Conservation (phyloP, 106 monocot genomes). For the Allium cepa region DNA sequence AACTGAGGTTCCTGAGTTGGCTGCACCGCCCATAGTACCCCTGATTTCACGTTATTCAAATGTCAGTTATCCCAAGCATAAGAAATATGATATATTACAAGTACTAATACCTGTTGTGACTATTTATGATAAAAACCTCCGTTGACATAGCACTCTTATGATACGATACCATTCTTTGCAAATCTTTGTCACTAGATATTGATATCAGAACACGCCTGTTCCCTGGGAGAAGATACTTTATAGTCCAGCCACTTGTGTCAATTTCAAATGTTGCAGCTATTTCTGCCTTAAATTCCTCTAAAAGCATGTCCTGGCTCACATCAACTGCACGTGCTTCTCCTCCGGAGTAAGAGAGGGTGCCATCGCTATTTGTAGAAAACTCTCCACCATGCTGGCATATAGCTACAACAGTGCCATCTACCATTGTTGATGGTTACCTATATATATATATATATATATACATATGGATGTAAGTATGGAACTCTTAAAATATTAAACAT, state of each 20-base stretch:
- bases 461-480: not conserved
- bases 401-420: constrained; percentile 42
- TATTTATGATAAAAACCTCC: constrained; percentile 74
- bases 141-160: constrained; percentile 29
- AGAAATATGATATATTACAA: not conserved
- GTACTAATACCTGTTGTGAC: constrained; percentile 48
- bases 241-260: constrained; percentile 49
- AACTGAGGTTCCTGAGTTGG: constrained; percentile 34
- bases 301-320: constrained; percentile 47
- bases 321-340: constrained; percentile 95
- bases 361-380: constrained; percentile 53
- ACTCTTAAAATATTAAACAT: not conserved
- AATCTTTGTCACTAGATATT: constrained; percentile 81
- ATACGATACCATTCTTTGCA: constrained; percentile 84
- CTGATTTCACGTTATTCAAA: constrained; percentile 10
- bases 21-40: constrained; percentile 44
- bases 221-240: constrained; percentile 87
- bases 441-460: not conserved
- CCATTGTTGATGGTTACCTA: constrained; percentile 21
- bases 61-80: not conserved
- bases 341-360: constrained; percentile 62
- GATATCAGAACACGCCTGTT: constrained; percentile 75
- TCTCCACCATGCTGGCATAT: constrained; percentile 98
- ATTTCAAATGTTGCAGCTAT: constrained; percentile 56
- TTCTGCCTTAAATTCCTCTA: constrained; percentile 74